Evolutionary conservation across 148 eudicot genomes (phyloP).

Genomic region (Silene latifolia): DNA sequence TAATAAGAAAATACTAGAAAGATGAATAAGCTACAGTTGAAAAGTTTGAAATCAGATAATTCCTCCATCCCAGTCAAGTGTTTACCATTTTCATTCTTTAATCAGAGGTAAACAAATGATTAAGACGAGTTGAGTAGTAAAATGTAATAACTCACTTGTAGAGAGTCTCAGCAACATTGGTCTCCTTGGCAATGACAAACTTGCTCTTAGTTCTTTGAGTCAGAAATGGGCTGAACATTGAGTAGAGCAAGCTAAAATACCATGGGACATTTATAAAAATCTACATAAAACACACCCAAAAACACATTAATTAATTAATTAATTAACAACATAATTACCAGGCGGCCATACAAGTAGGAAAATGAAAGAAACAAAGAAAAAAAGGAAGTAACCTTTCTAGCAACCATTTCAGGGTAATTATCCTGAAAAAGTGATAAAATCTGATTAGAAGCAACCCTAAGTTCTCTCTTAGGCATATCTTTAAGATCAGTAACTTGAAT

Average conservation of each 20-base stretch:
- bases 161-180: constrained; percentile 74
- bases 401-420: constrained; percentile 97
- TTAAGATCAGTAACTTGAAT: constrained; percentile 92
- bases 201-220: constrained; percentile 96
- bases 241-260: constrained; percentile 88
- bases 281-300: constrained; percentile 31
- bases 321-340: no score
- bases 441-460: constrained; percentile 80
- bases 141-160: constrained; percentile 55
- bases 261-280: constrained; percentile 96
- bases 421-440: constrained; percentile 84
- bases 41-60: neutral
- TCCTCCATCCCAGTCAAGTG: no score
- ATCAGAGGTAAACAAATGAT: neutral
- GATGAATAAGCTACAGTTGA: neutral
- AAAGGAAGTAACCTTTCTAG: constrained; percentile 58
- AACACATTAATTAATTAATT: neutral
- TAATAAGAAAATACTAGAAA: no score
- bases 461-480: constrained; percentile 91
- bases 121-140: no score
- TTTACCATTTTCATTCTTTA: no score
- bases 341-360: no score
- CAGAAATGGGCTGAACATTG: constrained; percentile 86
- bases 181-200: constrained; percentile 84
- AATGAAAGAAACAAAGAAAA: no score